Percentiles rank a stretch among this genome's conserved stretches.
Conservation (phyloP, 2,329 filamentous ascomycete species). For the Apiospora koreana region DNA sequence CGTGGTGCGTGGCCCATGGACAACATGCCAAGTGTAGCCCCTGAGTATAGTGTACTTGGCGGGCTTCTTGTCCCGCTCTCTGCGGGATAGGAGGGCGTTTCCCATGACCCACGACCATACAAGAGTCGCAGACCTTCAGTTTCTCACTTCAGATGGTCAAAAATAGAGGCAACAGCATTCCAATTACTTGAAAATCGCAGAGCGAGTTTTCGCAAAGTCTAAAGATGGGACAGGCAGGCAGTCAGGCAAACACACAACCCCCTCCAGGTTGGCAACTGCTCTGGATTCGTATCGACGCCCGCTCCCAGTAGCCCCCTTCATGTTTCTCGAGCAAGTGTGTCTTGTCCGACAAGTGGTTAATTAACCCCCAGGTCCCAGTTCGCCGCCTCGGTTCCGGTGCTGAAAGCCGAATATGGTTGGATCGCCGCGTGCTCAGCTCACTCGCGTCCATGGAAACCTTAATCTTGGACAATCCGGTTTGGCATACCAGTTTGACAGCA, state of each 20-base stretch:
- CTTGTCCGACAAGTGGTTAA: constrained; percentile 36
- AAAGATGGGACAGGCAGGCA: too few species aligned
- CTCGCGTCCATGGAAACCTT: constrained; percentile 16
- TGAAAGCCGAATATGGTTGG: constrained; percentile 27
- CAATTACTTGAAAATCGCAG: too few species aligned
- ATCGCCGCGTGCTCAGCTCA: constrained; percentile 2
- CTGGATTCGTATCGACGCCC: too few species aligned
- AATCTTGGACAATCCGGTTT: constrained; percentile 15
- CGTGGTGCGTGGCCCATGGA: too few species aligned
- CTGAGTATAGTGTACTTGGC: constrained; percentile 26
- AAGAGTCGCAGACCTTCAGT: constrained; percentile 38
- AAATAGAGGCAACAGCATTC: too few species aligned
- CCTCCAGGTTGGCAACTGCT: too few species aligned
- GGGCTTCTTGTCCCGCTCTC: constrained; percentile 24
- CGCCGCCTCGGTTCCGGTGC: constrained; percentile 34
- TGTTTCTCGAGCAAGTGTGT: too few species aligned
- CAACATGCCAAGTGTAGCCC: constrained; percentile 40
- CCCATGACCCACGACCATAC: constrained; percentile 27
- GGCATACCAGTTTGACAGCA: constrained; percentile 20
- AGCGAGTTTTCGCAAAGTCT: too few species aligned
- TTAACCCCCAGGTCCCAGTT: constrained; percentile 33
- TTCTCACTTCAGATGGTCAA: constrained; percentile 23
- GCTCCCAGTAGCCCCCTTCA: too few species aligned
- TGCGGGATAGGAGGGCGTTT: constrained; percentile 31
- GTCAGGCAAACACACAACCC: too few species aligned